Percentiles rank a stretch among this genome's conserved stretches.
Conservation (phyloP, 169 alveolate genomes). For the Besnoitia besnoiti region DNA sequence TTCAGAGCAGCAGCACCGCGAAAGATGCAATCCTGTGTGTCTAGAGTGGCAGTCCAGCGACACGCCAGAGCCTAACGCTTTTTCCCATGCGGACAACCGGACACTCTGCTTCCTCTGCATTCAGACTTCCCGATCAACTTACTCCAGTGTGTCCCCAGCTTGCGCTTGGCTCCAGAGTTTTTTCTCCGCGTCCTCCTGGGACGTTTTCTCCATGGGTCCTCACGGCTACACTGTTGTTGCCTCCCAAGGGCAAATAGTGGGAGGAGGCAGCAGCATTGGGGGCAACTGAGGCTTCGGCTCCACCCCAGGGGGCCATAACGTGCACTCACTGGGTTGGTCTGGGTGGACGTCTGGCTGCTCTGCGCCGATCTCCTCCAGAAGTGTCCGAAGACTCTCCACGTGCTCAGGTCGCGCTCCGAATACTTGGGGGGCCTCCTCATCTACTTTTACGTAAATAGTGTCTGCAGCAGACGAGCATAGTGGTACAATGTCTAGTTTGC, state of each 20-base stretch:
- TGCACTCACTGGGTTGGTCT: neutral
- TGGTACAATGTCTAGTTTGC: too few relatives aligned
- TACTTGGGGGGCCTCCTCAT: neutral
- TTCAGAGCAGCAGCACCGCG: too few relatives aligned
- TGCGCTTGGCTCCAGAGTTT: too few relatives aligned
- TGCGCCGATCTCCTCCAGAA: conserved; percentile 7
- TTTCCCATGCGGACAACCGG: too few relatives aligned
- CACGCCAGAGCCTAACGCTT: too few relatives aligned
- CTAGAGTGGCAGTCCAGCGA: too few relatives aligned
- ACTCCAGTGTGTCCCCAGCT: too few relatives aligned
- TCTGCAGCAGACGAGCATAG: neutral
- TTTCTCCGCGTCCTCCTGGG: too few relatives aligned
- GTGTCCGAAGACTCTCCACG: neutral
- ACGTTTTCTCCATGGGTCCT: too few relatives aligned
- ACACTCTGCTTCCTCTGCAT: too few relatives aligned
- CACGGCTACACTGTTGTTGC: neutral
- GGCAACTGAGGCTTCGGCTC: conserved; percentile 5
- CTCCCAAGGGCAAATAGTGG: conserved; percentile 8
- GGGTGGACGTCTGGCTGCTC: neutral
- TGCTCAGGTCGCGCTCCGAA: neutral
- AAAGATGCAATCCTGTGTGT: too few relatives aligned
- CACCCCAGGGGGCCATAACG: conserved; percentile 19
- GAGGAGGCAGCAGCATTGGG: neutral
- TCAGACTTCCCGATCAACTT: too few relatives aligned
- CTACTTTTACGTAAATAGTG: neutral